A percentile compares a stretch with the other conserved stretches of the same genome.
These are phyloP conservation scores for Sugiyamaella mastotermitis DNA, from an alignment of 805 yeast species.

Conservation along the genomic window DNA sequence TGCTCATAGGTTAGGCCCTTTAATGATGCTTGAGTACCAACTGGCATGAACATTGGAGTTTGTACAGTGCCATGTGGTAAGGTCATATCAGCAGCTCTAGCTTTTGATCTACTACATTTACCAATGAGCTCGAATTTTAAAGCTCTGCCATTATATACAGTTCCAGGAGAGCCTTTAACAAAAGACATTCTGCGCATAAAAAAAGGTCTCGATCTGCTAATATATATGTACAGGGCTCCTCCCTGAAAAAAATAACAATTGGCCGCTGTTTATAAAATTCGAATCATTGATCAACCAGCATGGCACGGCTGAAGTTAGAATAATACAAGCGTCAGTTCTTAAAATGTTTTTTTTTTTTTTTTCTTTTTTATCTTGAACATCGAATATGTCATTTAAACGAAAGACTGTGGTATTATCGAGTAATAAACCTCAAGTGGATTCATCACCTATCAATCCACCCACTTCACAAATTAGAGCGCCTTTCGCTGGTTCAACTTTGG, in stretches of 20 bases:
- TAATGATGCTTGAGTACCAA: conserved; percentile 41
- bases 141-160: conserved; percentile 21
- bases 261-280: no score
- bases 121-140: conserved; percentile 36
- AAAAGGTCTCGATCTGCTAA: no score
- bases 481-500: background rate
- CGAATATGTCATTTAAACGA: conserved; percentile 18
- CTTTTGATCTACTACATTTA: conserved; percentile 37
- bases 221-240: no score
- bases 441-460: conserved; percentile 1
- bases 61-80: conserved; percentile 39
- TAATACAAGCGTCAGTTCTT: no score
- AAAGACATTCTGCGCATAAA: no score
- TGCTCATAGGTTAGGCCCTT: conserved; percentile 41
- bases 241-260: no score
- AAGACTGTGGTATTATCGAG: conserved; percentile 17
- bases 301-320: no score
- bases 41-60: conserved; percentile 45
- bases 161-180: no score
- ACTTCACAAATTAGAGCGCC: conserved; percentile 1
- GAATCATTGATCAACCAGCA: no score
- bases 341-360: background rate
- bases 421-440: background rate
- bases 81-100: conserved; percentile 37
- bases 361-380: background rate